Evolutionary conservation across 108 stramenopile species (phyloP).

Genomic region (Pelagomonas calceolata): DNA sequence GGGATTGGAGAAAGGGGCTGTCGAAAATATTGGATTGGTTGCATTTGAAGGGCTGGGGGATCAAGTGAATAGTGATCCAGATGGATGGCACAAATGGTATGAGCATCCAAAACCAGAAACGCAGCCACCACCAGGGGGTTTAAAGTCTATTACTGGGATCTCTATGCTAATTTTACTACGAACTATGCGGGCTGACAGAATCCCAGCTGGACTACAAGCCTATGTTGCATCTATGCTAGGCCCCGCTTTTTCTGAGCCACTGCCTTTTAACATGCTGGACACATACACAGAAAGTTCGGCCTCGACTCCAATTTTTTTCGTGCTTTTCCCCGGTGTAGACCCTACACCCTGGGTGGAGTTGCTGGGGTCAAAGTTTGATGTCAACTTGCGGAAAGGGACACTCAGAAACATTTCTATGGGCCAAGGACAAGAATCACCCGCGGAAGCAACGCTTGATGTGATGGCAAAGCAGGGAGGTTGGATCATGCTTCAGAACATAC

Average conservation of each 20-base stretch:
- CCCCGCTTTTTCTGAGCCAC: conserved; percentile 37
- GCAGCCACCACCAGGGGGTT: conserved; percentile 36
- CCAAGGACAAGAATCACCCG: conserved; percentile 50
- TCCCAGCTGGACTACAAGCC: conserved; percentile 34
- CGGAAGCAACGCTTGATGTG: conserved; percentile 30
- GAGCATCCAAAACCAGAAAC: conserved; percentile 39
- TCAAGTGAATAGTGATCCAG: conserved; percentile 42
- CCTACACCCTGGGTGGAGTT: conserved; percentile 54
- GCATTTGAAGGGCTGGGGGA: conserved; percentile 40
- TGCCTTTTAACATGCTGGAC: conserved; percentile 45
- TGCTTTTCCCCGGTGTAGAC: conserved; percentile 55
- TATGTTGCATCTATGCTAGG: conserved; percentile 35
- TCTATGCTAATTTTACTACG: conserved; percentile 44
- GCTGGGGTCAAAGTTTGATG: conserved; percentile 32
- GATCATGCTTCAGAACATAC: conserved; percentile 60
- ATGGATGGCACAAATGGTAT: conserved; percentile 55
- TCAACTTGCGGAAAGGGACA: conserved; percentile 39
- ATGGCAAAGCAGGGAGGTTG: conserved; percentile 47
- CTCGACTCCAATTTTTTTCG: conserved; percentile 54
- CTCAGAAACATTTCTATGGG: conserved; percentile 59
- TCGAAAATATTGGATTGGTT: not conserved
- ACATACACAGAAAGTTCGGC: conserved; percentile 35
- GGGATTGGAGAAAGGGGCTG: conserved; percentile 30
- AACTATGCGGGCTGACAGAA: conserved; percentile 51
- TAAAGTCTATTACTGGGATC: conserved; percentile 34